Percentiles rank a stretch among this genome's conserved stretches.
These are phyloP conservation scores for Paraurostyla sp. DNA, from an alignment of 73 alveolate genomes.

Conservation along the genomic window DNA sequence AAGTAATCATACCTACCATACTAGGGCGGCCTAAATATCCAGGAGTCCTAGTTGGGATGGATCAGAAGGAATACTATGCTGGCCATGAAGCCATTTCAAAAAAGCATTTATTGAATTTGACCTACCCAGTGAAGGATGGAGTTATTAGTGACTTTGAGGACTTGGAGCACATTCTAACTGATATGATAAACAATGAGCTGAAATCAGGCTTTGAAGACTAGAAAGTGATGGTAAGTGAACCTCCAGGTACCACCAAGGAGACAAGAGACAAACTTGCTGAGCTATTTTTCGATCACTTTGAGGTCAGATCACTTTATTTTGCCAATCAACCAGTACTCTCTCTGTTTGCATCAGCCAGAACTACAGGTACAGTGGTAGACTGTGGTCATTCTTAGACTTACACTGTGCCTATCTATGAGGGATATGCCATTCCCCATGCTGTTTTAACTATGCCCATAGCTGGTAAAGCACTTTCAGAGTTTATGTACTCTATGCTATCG, in stretches of 20 bases:
- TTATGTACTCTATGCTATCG: conserved; percentile 78
- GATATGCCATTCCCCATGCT: conserved; percentile 98
- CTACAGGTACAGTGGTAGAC: conserved; percentile 98
- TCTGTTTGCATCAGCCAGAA: conserved; percentile 97
- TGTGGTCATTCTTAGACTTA: conserved; percentile 96
- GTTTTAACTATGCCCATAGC: conserved; percentile 88
- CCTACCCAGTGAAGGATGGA: conserved; percentile 80
- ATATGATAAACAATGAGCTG: conserved; percentile 75
- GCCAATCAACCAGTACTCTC: conserved; percentile 90
- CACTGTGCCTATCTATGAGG: conserved; percentile 98
- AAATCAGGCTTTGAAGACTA: conserved; percentile 96
- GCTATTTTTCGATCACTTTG: conserved; percentile 81
- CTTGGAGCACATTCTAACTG: conserved; percentile 76
- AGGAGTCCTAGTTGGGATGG: conserved; percentile 94
- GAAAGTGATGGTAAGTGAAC: conserved; percentile 88
- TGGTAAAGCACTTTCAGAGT: conserved; percentile 95
- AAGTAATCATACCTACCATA: conserved; percentile 82
- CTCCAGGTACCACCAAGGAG: conserved; percentile 89
- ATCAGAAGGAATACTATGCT: conserved; percentile 83
- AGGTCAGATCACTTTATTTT: conserved; percentile 82
- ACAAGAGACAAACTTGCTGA: conserved; percentile 86
- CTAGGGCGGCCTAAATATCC: conserved; percentile 94
- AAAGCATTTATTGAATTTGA: conserved; percentile 69
- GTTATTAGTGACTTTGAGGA: conserved; percentile 65
- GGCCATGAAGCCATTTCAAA: conserved; percentile 84